A percentile compares a stretch with the other conserved stretches of the same genome.
Evolutionary conservation across 1,284 basidiomycete species (phyloP).

Genomic region (Singerocomus inundabilis): DNA sequence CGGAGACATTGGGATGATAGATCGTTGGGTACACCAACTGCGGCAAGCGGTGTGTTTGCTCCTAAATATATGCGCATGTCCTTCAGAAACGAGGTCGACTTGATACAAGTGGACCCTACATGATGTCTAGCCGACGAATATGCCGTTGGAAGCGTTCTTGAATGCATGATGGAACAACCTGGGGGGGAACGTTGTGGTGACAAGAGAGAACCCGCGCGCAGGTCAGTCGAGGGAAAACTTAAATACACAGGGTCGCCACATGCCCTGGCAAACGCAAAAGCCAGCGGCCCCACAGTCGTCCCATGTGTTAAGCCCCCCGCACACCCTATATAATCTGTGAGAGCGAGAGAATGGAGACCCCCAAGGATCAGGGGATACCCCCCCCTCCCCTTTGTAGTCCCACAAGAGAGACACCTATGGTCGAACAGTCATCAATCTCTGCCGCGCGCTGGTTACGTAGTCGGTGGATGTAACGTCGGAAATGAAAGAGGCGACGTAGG

Average conservation of each 20-base stretch:
- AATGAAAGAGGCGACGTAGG: constrained; percentile 19
- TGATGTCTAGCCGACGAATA: constrained; percentile 21
- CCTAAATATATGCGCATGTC: constrained; percentile 9
- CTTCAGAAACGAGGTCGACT: constrained; percentile 8
- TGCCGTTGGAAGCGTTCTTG: constrained; percentile 10
- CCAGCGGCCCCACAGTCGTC: constrained; percentile 23
- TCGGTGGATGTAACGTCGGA: constrained; percentile 16
- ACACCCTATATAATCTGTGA: constrained; percentile 13
- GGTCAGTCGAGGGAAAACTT: constrained; percentile 14
- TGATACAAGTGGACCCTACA: constrained; percentile 16
- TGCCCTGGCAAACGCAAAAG: constrained; percentile 18
- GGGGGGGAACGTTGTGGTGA: constrained; percentile 14
- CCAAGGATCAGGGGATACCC: constrained; percentile 6
- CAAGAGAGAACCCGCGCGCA: constrained; percentile 18
- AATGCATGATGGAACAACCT: constrained; percentile 15
- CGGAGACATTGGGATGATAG: constrained; percentile 17
- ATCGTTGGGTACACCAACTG: constrained; percentile 10
- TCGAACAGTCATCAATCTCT: constrained; percentile 1
- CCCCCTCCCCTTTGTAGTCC: constrained; percentile 20
- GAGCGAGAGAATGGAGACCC: constrained; percentile 10
- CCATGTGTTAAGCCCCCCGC: constrained; percentile 23
- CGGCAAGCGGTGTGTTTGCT: constrained; percentile 6
- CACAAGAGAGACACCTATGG: constrained; percentile 2
- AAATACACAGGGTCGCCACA: constrained; percentile 25
- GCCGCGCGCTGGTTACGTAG: constrained; percentile 3